phyloP scores from a whole-genome alignment of 2,329 filamentous ascomycete species.

The Amphichorda felina region DNA sequence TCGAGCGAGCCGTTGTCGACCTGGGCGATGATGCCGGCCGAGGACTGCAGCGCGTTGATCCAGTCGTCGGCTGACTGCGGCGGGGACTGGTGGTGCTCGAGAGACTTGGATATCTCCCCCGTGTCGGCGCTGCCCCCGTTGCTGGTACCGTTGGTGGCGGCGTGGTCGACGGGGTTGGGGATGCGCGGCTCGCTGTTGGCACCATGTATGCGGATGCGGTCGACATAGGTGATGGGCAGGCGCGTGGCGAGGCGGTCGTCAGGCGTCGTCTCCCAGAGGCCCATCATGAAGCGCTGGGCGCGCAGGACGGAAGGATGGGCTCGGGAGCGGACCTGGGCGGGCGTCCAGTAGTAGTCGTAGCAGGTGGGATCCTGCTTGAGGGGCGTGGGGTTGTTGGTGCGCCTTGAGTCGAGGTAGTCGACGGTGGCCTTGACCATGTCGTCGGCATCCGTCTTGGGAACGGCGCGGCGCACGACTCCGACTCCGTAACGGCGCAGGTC shows the following conservation, averaged over 20 bases:
- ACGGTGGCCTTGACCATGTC: conserved; percentile 46
- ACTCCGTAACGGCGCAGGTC: conserved; percentile 51
- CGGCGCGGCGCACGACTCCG: conserved; percentile 52
- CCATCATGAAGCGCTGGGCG: conserved; percentile 55
- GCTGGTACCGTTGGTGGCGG: conserved; percentile 13
- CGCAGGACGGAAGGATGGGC: conserved; percentile 51
- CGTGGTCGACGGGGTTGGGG: conserved; percentile 5
- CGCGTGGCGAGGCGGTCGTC: conserved; percentile 46
- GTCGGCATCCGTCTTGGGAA: conserved; percentile 43
- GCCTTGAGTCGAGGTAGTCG: conserved; percentile 30
- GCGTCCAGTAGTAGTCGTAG: conserved; percentile 65
- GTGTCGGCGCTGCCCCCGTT: conserved; percentile 2
- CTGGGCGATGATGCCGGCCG: conserved; percentile 47
- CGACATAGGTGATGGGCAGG: conserved; percentile 55
- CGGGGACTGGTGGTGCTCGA: background rate
- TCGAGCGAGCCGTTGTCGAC: conserved; percentile 61
- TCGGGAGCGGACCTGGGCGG: conserved; percentile 55
- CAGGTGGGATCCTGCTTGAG: conserved; percentile 45
- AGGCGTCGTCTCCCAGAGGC: conserved; percentile 46
- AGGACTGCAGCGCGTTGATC: conserved; percentile 27
- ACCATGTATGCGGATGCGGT: conserved; percentile 55
- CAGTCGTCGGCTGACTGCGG: conserved; percentile 23
- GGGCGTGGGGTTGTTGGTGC: conserved; percentile 14
- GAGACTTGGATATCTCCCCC: too few species aligned
- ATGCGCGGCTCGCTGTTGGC: conserved; percentile 18